phyloP scores from a whole-genome alignment of 257 asterid species.

The Penstemon eatonii region DNA sequence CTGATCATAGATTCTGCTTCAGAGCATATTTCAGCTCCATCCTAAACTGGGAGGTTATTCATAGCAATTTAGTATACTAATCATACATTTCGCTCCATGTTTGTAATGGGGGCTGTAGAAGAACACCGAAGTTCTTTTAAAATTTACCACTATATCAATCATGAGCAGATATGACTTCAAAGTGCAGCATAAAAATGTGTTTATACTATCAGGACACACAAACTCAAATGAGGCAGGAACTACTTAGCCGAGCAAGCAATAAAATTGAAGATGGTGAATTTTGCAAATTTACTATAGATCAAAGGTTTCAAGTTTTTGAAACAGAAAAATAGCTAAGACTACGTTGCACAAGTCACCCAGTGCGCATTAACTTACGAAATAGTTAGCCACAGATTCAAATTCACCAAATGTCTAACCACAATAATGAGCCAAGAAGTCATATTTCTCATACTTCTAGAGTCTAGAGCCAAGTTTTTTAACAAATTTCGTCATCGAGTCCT shows the following conservation, averaged over 20 bases:
- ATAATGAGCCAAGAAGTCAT: slow-evolving; percentile 4
- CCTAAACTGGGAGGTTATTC: not conserved
- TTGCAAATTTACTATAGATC: not conserved
- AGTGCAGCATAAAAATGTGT: not conserved
- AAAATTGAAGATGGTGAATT: not conserved
- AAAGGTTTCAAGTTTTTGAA: not conserved
- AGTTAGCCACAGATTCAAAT: too few species aligned
- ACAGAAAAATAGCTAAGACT: not conserved
- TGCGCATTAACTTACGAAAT: slow-evolving; percentile 5
- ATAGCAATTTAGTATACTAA: not conserved
- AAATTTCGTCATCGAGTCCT: not conserved
- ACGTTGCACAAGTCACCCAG: not conserved
- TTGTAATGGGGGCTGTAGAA: not conserved
- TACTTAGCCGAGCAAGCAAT: not conserved
- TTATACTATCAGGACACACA: not conserved
- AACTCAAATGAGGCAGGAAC: not conserved
- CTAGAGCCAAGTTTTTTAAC: slow-evolving; percentile 1
- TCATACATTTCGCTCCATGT: slow-evolving; percentile 13
- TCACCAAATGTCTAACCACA: not conserved
- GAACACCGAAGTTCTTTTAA: not conserved
- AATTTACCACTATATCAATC: not conserved
- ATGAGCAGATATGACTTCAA: not conserved
- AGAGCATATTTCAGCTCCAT: slow-evolving; percentile 18
- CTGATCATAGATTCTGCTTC: slow-evolving; percentile 9
- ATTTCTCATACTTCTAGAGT: not conserved